Base-by-base conservation (phyloP, 176 grass and related monocot genomes). In the Carex myosuroides region DNA sequence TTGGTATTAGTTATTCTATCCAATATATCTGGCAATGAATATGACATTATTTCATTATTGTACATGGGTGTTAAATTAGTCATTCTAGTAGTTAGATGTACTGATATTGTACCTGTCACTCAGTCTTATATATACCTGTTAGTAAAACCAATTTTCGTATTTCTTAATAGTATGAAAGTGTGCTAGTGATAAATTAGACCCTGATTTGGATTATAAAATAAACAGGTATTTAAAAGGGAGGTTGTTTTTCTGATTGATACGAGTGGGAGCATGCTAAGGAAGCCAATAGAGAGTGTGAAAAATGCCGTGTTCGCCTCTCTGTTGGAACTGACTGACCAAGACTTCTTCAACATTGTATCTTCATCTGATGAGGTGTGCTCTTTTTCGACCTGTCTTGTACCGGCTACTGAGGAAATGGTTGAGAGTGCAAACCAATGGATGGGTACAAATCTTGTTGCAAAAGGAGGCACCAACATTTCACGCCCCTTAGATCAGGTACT, bases 211-310 rank as follows among this genome's bases (percentile, higher is more conserved):
- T 67, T 14, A 66, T 71, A 79, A 79, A 77, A 84, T 11, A 78
- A 17, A 88, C 86, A 99, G 93, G 80, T 91, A 52, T 99, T 95
- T 84, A 92, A 64, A 90, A 93, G 86, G 64, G 86, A 89, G 72
- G 85, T 89, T 78, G 87, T 99, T 67, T 99, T 93, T 84, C 74
- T 99, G 17, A 52, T 99, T 90, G 93, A 99, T 89, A 83, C 90
- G 79, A 99, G 96, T 90, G 89, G 75, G 84, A 99, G 96, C 88
- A 99, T 99, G 93, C 85, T 90, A 86, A 91, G 96, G 59, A 99
- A 92, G 68, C 91, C 91, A 88, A 86, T 99, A 66, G 89, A 99
- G 70, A 90, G 84, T 85, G 91, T 99, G 69, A 95, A 92, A 79
- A 90, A 84, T 81, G 88, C 91, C 2, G 29, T 99, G 84, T 86